Conservation (phyloP, 2,329 filamentous ascomycete species). For the Colletotrichum sp. region DNA sequence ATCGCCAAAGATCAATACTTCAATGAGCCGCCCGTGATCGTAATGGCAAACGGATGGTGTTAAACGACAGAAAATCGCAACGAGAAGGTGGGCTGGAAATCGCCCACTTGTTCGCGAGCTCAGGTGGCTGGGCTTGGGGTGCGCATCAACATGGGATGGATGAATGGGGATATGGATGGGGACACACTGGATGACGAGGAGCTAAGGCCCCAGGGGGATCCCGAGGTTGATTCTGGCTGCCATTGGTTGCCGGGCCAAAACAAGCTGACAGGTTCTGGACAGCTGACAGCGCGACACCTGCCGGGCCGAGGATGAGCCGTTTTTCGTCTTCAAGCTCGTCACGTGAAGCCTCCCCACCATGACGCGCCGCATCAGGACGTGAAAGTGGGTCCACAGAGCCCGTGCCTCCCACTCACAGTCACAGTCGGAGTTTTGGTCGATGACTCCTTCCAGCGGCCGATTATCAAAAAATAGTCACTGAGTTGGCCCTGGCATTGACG, state of each 20-base stretch:
- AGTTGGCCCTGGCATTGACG: background rate
- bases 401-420: background rate
- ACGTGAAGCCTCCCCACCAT: slow-evolving; percentile 6
- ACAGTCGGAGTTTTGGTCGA: slow-evolving; percentile 11
- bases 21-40: background rate
- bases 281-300: background rate
- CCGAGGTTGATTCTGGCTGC: slow-evolving; percentile 22
- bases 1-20: background rate
- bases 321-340: background rate
- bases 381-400: background rate
- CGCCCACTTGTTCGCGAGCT: slow-evolving; percentile 14
- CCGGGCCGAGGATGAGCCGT: slow-evolving; percentile 4
- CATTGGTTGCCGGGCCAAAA: slow-evolving; percentile 24
- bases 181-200: background rate
- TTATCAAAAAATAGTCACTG: background rate
- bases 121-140: slow-evolving; percentile 21
- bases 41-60: background rate
- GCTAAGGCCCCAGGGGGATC: slow-evolving; percentile 13
- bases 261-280: background rate
- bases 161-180: background rate
- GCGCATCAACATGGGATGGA: slow-evolving; percentile 13
- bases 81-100: slow-evolving; percentile 1
- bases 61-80: background rate
- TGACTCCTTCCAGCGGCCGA: slow-evolving; percentile 8
- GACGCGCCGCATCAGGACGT: background rate